These are phyloP conservation scores for Candida verbasci DNA, from an alignment of 805 yeast genomes.

Conservation along the genomic window DNA sequence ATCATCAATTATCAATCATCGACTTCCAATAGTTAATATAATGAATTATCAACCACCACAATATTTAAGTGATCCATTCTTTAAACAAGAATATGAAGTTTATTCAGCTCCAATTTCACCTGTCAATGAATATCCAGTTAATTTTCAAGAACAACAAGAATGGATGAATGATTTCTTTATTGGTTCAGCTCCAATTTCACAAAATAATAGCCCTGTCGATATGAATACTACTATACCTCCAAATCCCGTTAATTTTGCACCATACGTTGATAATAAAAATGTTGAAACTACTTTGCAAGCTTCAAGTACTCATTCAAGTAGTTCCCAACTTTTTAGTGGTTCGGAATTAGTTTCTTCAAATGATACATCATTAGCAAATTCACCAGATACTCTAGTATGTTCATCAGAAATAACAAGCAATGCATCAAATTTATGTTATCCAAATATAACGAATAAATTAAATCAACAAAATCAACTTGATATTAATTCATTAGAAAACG, in stretches of 20 bases:
- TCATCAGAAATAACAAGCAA: constrained; percentile 2
- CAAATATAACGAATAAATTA: constrained; percentile 11
- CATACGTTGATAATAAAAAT: neutral
- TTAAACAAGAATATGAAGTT: neutral
- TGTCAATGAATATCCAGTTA: constrained; percentile 3
- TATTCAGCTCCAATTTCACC: constrained; percentile 10
- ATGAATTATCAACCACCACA: neutral
- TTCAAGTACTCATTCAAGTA: neutral
- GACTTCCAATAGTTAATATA: too few species aligned
- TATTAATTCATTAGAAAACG: constrained; percentile 21
- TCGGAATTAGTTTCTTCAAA: neutral
- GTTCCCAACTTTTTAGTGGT: constrained; percentile 4
- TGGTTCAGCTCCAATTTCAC: constrained; percentile 17
- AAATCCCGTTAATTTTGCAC: neutral
- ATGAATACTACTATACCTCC: constrained; percentile 1
- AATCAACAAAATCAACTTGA: constrained; percentile 12
- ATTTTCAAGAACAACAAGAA: constrained; percentile 11
- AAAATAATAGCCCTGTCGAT: constrained; percentile 11
- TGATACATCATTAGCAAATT: constrained; percentile 10
- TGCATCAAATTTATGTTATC: constrained; percentile 9
- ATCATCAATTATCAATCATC: too few species aligned
- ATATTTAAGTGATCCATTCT: neutral
- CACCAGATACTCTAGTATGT: constrained; percentile 9
- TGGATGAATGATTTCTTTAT: constrained; percentile 18
- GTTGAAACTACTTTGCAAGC: neutral